These are phyloP conservation scores for Neofusicoccum cordaticola DNA, from an alignment of 2,329 filamentous ascomycete species.

Conservation along the genomic window DNA sequence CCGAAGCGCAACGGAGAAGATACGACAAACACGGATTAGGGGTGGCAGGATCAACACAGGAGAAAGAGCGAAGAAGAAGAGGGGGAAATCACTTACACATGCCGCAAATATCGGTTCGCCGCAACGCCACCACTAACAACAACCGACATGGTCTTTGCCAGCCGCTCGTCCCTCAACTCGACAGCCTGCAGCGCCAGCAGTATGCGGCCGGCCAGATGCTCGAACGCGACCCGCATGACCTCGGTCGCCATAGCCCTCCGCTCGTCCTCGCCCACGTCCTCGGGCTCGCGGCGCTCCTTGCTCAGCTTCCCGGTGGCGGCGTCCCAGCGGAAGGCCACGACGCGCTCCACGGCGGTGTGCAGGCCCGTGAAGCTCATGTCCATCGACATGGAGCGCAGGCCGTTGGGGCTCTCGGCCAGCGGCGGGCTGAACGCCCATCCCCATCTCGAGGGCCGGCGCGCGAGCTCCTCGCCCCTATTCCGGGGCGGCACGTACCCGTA, in stretches of 20 bases:
- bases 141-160: slow-evolving; percentile 52
- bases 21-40: not conserved
- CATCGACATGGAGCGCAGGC: slow-evolving; percentile 30
- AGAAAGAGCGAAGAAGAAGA: not conserved
- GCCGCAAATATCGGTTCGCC: slow-evolving; percentile 73
- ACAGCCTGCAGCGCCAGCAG: slow-evolving; percentile 61
- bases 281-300: slow-evolving; percentile 29
- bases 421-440: slow-evolving; percentile 71
- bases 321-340: slow-evolving; percentile 44
- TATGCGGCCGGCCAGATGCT: slow-evolving; percentile 77
- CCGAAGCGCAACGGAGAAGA: not conserved
- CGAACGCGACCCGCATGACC: slow-evolving; percentile 77
- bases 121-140: slow-evolving; percentile 91
- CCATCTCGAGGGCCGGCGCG: slow-evolving; percentile 47
- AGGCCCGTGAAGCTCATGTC: slow-evolving; percentile 65
- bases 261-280: slow-evolving; percentile 55
- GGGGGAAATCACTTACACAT: slow-evolving; percentile 46
- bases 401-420: slow-evolving; percentile 50
- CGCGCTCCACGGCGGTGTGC: slow-evolving; percentile 61
- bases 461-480: slow-evolving; percentile 58
- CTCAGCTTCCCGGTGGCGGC: slow-evolving; percentile 27
- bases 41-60: not conserved
- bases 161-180: slow-evolving; percentile 4
- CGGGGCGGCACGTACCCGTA: slow-evolving; percentile 57
- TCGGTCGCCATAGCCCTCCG: slow-evolving; percentile 68